A percentile compares a stretch with the other conserved stretches of the same genome.
phyloP scores from a whole-genome alignment of 2,329 filamentous ascomycete species.

The Daldinia sp. region DNA sequence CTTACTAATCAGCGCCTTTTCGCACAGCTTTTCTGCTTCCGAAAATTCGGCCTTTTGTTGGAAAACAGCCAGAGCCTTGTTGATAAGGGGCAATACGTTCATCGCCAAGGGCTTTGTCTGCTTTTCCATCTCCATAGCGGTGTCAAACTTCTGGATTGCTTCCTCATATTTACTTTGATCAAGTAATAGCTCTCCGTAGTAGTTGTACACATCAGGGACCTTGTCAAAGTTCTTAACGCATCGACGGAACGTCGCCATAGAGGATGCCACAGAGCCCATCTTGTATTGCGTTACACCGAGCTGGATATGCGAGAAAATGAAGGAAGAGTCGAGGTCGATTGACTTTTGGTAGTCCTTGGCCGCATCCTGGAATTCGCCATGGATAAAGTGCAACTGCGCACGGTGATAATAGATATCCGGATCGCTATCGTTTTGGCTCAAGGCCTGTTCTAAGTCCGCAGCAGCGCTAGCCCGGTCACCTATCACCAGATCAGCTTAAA shows the following conservation, averaged over 20 bases:
- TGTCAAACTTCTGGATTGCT: conserved; percentile 97
- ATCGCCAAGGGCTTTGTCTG: conserved; percentile 91
- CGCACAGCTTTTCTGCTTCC: conserved; percentile 94
- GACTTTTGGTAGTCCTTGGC: conserved; percentile 99
- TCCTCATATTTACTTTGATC: conserved; percentile 97
- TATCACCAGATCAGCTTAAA: conserved; percentile 45
- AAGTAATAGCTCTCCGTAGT: conserved; percentile 95
- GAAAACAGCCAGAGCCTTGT: conserved; percentile 96
- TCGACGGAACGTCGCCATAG: conserved; percentile 96
- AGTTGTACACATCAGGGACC: conserved; percentile 98
- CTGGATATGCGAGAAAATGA: conserved; percentile 99
- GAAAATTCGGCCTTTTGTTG: conserved; percentile 98
- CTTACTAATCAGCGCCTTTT: conserved; percentile 96
- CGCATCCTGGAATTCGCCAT: conserved; percentile 89
- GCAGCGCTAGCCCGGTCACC: conserved; percentile 87
- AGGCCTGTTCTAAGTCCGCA: conserved; percentile 85
- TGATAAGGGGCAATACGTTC: conserved; percentile 97
- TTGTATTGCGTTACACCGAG: conserved; percentile 99
- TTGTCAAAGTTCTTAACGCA: conserved; percentile 99
- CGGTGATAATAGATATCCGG: conserved; percentile 99
- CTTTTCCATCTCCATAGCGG: conserved; percentile 98
- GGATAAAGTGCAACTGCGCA: conserved; percentile 97
- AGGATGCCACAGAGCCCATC: conserved; percentile 97
- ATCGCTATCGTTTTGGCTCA: conserved; percentile 84
- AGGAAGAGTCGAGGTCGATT: conserved; percentile 92